Percentiles rank a stretch among this genome's conserved stretches.
Evolutionary conservation across 2,329 filamentous ascomycete species (phyloP).

Genomic region (Periconia sp.): DNA sequence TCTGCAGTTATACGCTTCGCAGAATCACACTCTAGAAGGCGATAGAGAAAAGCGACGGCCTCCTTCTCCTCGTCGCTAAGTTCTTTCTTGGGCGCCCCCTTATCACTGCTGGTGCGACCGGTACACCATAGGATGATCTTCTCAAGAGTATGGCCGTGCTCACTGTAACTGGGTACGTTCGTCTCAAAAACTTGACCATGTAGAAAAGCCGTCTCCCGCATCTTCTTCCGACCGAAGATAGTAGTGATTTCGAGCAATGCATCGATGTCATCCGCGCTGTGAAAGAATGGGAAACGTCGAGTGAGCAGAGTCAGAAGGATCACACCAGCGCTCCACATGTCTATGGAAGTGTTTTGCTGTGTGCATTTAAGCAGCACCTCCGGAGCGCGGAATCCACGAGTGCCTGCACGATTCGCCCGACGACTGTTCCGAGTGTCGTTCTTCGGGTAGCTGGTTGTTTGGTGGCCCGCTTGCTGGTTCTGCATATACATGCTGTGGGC

Average conservation of each 20-base stretch:
- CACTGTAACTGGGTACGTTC: slow-evolving; percentile 85
- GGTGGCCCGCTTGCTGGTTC: slow-evolving; percentile 45
- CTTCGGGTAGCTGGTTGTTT: slow-evolving; percentile 74
- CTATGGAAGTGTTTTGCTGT: slow-evolving; percentile 86
- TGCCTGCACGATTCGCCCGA: slow-evolving; percentile 91
- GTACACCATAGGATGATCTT: slow-evolving; percentile 97
- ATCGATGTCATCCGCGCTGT: slow-evolving; percentile 96
- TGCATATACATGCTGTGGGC: slow-evolving; percentile 62
- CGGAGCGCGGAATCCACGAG: slow-evolving; percentile 90
- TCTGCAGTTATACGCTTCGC: slow-evolving; percentile 71
- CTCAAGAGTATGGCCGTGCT: slow-evolving; percentile 82
- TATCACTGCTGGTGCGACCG: slow-evolving; percentile 66
- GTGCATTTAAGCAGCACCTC: slow-evolving; percentile 98
- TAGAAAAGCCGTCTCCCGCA: slow-evolving; percentile 78
- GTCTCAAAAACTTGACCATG: slow-evolving; percentile 94
- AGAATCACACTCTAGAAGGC: slow-evolving; percentile 77
- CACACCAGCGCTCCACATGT: slow-evolving; percentile 97
- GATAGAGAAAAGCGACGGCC: slow-evolving; percentile 70
- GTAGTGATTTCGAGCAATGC: slow-evolving; percentile 96
- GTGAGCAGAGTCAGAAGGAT: slow-evolving; percentile 93
- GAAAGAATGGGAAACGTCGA: slow-evolving; percentile 95
- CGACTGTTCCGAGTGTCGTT: slow-evolving; percentile 84
- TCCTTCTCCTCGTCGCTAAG: slow-evolving; percentile 69
- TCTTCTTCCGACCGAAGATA: slow-evolving; percentile 83
- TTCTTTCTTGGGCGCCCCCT: slow-evolving; percentile 48